Base-by-base conservation (phyloP, 1,284 basidiomycete genomes). In the Papiliotrema flavescens region DNA sequence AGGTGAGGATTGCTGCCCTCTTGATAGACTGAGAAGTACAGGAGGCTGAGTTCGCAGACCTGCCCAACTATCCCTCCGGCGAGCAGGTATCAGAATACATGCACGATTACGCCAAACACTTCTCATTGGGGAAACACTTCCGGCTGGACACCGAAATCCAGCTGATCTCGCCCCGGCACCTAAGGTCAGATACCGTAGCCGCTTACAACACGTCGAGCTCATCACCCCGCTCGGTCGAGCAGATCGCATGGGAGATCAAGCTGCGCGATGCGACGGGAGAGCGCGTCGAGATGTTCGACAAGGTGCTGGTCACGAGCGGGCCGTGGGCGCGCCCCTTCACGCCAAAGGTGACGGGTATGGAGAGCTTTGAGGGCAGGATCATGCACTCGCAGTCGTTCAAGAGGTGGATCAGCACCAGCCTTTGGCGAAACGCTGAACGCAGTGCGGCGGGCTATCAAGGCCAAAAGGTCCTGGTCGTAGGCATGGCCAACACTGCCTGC, bases 401-500 rank as follows among this genome's bases (percentile, higher is more conserved):
- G 35, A 45, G 51, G 59, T 61, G 39, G n/a, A n/a, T n/a, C n/a
- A 55, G 59, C 40, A 1, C 4, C 9, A 36, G 6, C 37, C 15
- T 42, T 39, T 4, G 15, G 28, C 35, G 45, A 37, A 5, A 37
- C 23, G 11, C 20, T 51, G 24, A 19, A 17, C 20, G 14, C 35
- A 61, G 59, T 19, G 47, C 59, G 2, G 49, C 51, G 15, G 47
- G 36, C 14, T 58, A 37, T 37, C 15, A 3, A n/a, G 59, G 51
- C 13, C 55, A 58, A 32, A 48, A 40, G 15, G 59, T 61, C 1
- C 40, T 54, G 3, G 48, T 61, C 0, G 51, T 59, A 20, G 59
- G 59, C 22, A 42, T 61, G 51, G 39, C 42, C 11, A 58, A 58
- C 24, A 51, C 59, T 6, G 59, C 51, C 14, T 44, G 54, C 22